These are phyloP conservation scores for Tetrapyrgos nigripes DNA, from an alignment of 1,284 basidiomycete species.

Conservation along the genomic window DNA sequence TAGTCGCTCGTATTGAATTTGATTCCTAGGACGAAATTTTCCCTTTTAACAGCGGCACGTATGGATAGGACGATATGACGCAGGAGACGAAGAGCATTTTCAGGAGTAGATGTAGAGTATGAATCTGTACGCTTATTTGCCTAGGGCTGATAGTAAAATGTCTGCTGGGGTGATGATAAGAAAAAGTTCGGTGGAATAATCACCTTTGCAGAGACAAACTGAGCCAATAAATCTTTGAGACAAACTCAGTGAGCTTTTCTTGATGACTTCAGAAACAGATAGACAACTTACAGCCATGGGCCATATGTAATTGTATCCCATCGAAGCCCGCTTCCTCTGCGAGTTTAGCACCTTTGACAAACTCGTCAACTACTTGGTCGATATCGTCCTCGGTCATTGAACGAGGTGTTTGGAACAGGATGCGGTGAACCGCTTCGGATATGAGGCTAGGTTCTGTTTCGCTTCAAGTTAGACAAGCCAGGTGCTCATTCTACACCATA, in stretches of 20 bases:
- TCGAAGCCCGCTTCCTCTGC: slow-evolving; percentile 84
- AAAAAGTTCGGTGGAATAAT: slow-evolving; percentile 17
- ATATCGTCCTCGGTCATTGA: slow-evolving; percentile 71
- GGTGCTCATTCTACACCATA: neutral
- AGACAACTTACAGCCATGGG: slow-evolving; percentile 80
- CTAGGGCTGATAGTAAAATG: too few species aligned
- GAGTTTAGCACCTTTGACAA: slow-evolving; percentile 73
- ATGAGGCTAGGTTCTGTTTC: slow-evolving; percentile 27
- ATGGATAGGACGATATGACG: slow-evolving; percentile 69
- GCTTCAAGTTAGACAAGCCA: neutral
- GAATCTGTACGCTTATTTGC: slow-evolving; percentile 73
- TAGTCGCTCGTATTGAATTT: slow-evolving; percentile 93
- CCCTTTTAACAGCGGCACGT: slow-evolving; percentile 55
- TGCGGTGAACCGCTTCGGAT: slow-evolving; percentile 50
- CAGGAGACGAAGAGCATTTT: slow-evolving; percentile 66
- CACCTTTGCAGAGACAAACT: slow-evolving; percentile 86
- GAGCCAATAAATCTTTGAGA: slow-evolving; percentile 76
- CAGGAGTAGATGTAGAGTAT: slow-evolving; percentile 54
- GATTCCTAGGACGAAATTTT: slow-evolving; percentile 78
- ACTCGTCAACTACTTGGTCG: slow-evolving; percentile 65
- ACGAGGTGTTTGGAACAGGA: slow-evolving; percentile 70
- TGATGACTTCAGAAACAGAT: neutral
- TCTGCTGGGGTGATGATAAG: too few species aligned
- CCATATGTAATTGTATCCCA: slow-evolving; percentile 88
- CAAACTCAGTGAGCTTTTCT: neutral